Base-by-base conservation (phyloP, 345 rosid species). In the Pelargonium nanum region DNA sequence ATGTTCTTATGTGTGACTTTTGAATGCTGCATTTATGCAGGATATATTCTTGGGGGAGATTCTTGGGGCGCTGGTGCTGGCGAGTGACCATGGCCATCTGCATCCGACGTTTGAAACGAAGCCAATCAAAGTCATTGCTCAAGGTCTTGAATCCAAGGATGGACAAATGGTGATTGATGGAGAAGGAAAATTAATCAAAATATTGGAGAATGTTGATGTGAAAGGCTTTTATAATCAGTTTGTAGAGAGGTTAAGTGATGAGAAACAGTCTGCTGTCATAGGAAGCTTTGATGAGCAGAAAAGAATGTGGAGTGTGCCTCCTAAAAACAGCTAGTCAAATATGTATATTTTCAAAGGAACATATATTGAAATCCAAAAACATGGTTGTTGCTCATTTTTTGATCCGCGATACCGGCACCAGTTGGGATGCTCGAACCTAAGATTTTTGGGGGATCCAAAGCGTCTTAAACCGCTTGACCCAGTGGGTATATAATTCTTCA, bases 241-340 rank as follows among this genome's bases (percentile, higher is more conserved):
- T 55, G 65, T 30, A 67, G 59, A 68, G 65, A 72, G 68, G 70
- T 71, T 85, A 22, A 67, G 81, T 50, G 68, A 52, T 16, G 57
- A 70, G 65, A 72, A 67, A 25, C 96, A 80, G 59, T 81, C 86
- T 64, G 89, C 92, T 25, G 78, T 76, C 16, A 32, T 82, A 65
- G 92, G 80, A 74, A 83, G 88, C 73, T 83, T 75, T 75, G 78
- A 81, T 68, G 84, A 85, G 72, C 90, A 85, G 56, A 72, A 48
- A 72, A 78, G 53, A 69, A 74, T 68, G 20, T 88, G 86, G 92
- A 82, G 63, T 26, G 53, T 44, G 30, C 78, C 84, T 32, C 68
- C 74, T 6, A 20, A 64, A 68, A 40, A 40, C n/a, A n/a, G n/a
- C n/a, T n/a, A n/a, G n/a, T n/a, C n/a, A n/a, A n/a, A n/a, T n/a